Base-by-base conservation (phyloP, 2,329 filamentous ascomycete genomes). In the Fusarium caatingaense region DNA sequence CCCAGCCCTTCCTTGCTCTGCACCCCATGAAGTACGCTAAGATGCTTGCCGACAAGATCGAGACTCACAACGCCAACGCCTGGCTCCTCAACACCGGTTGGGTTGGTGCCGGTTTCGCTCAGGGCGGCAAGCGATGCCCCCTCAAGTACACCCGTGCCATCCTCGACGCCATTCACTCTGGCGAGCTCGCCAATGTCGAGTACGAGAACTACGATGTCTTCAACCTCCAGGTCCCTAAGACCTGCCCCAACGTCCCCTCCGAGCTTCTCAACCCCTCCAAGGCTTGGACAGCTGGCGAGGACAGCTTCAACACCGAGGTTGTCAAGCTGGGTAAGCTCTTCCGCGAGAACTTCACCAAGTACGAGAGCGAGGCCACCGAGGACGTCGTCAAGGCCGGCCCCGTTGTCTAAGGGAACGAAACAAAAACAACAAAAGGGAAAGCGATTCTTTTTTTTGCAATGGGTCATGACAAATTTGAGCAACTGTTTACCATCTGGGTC, bases 61-160 rank as follows among this genome's bases (percentile, higher is more conserved):
- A 95, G 78, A 82, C 93, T 76, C 94, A 99, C 91, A 93, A 94
- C 78, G 92, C 94, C 83, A 97, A 97, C 81, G 96, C 95, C 76
- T 99, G 96, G 96, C 88, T 99, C 74, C 91, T 99, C 82, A 98
- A 98, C 91, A 98, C 94, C 77, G 94, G 94, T 76, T 98, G 94
- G 94, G 94, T 97, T 79, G 94, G 94, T 79, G 94, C 94, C 77
- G 93, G 93, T 78, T 93, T 92, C 78, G 90, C 91, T 77, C 96
- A 94, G 77, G 95, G 94, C 73, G 94, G 94, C 82, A 97, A 97
- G 89, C 92, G 95, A 76, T 98, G 95, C 89, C 95, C 95, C 42
- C 89, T 98, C 81, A 98, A 98, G 86, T 99, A 98, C 87, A 99
- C 96, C 41, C 94, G 96, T 77, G 95, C 96, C 77, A 98, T 99